Conservation (phyloP, 2,329 filamentous ascomycete species). For the Arthrocladium fulminans region DNA sequence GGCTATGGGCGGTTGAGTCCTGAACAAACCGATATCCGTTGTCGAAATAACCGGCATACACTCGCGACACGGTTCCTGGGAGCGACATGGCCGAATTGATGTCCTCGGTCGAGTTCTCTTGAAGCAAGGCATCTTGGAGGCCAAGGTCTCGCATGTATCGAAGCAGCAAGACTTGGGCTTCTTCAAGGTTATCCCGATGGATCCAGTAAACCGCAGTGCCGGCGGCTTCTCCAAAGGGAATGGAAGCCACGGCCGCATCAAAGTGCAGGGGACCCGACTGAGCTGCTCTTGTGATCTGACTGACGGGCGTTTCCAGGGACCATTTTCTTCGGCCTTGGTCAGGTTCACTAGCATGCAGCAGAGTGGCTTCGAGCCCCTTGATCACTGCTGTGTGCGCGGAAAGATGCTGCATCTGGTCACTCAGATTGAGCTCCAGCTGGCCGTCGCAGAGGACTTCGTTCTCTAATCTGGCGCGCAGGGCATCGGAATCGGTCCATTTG, state of each 20-base stretch:
- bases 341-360: slow-evolving; percentile 8
- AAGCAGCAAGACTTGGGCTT: slow-evolving; percentile 44
- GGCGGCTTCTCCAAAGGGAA: slow-evolving; percentile 39
- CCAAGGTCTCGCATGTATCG: slow-evolving; percentile 38
- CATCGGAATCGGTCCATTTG: slow-evolving; percentile 72
- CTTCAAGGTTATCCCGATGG: slow-evolving; percentile 45
- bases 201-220: slow-evolving; percentile 46
- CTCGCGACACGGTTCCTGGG: slow-evolving; percentile 30
- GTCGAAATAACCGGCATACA: slow-evolving; percentile 34
- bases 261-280: slow-evolving; percentile 38
- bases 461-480: slow-evolving; percentile 57
- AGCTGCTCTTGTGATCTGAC: slow-evolving; percentile 30
- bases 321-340: not conserved
- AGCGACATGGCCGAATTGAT: not conserved
- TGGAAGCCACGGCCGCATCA: slow-evolving; percentile 40
- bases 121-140: slow-evolving; percentile 7
- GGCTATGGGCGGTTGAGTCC: slow-evolving; percentile 14
- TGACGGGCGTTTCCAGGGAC: slow-evolving; percentile 21
- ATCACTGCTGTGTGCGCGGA: slow-evolving; percentile 14
- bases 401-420: slow-evolving; percentile 17
- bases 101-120: slow-evolving; percentile 21
- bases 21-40: slow-evolving; percentile 38
- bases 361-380: slow-evolving; percentile 13
- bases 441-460: slow-evolving; percentile 49
- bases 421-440: slow-evolving; percentile 18